A percentile compares a stretch with the other conserved stretches of the same genome.
Conservation (phyloP, 352 stramenopile genomes). For the Stramenopiles sp. region DNA sequence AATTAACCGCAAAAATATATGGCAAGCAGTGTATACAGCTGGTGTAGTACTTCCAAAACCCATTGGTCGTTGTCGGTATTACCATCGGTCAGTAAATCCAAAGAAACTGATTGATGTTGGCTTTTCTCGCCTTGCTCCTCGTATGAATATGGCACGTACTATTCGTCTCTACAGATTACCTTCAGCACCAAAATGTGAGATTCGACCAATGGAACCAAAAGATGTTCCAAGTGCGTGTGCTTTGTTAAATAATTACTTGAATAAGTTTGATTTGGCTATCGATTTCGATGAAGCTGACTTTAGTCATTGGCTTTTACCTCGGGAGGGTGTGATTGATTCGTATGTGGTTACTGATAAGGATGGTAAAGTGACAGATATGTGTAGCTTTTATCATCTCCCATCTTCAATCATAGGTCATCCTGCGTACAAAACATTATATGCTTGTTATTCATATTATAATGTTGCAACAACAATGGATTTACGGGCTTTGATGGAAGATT, state of each 20-base stretch:
- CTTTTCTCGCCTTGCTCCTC: conserved; percentile 53
- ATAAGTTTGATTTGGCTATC: conserved; percentile 38
- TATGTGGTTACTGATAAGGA: conserved; percentile 39
- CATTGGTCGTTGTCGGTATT: conserved; percentile 68
- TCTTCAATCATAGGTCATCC: conserved; percentile 67
- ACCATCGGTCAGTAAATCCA: conserved; percentile 76
- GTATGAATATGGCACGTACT: conserved; percentile 70
- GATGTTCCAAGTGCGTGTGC: conserved; percentile 28
- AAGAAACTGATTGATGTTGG: conserved; percentile 92
- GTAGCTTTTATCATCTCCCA: conserved; percentile 83
- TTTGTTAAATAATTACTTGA: conserved; percentile 33
- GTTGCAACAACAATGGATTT: conserved; percentile 28
- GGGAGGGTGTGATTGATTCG: conserved; percentile 60
- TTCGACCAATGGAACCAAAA: conserved; percentile 23
- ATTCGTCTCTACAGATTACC: conserved; percentile 53
- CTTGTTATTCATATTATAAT: conserved; percentile 98
- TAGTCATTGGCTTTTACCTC: conserved; percentile 80
- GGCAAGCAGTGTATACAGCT: conserved; percentile 90
- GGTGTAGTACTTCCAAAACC: conserved; percentile 77
- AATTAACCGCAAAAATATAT: conserved; percentile 64
- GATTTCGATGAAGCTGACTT: conserved; percentile 52
- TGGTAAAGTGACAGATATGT: conserved; percentile 56
- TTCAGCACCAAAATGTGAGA: conserved; percentile 18
- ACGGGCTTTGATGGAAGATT: conserved; percentile 37
- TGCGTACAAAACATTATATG: conserved; percentile 74